These are phyloP conservation scores for Macaranga tanarius DNA, from an alignment of 441 rosid species.

Conservation along the genomic window DNA sequence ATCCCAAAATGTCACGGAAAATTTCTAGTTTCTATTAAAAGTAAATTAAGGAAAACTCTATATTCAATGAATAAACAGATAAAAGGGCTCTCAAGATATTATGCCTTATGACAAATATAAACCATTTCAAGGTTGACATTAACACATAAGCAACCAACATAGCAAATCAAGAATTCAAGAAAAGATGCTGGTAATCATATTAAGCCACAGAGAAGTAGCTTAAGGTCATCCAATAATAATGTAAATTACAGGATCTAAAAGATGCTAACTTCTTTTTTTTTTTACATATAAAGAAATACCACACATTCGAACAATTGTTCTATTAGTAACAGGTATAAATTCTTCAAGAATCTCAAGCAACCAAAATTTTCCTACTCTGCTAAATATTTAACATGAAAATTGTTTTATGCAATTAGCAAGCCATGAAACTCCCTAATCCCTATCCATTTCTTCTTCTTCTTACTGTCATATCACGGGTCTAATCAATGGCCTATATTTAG, in stretches of 20 bases:
- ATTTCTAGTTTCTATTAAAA: background rate
- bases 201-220: background rate
- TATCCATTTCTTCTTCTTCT: background rate
- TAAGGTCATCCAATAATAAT: background rate
- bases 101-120: background rate
- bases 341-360: background rate
- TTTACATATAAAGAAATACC: background rate
- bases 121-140: background rate
- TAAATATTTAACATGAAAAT: background rate
- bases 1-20: background rate
- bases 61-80: background rate
- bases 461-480: background rate
- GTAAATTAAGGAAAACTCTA: background rate
- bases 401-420: background rate
- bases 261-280: background rate
- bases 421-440: background rate
- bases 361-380: background rate
- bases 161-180: background rate
- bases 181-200: background rate
- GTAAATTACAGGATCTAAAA: background rate
- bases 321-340: background rate
- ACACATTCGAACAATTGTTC: background rate
- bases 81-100: background rate
- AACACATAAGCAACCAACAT: background rate
- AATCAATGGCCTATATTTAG: constrained; percentile 1